Base-by-base conservation (phyloP, 2,329 filamentous ascomycete genomes). In the Emmonsiellopsis sp. region DNA sequence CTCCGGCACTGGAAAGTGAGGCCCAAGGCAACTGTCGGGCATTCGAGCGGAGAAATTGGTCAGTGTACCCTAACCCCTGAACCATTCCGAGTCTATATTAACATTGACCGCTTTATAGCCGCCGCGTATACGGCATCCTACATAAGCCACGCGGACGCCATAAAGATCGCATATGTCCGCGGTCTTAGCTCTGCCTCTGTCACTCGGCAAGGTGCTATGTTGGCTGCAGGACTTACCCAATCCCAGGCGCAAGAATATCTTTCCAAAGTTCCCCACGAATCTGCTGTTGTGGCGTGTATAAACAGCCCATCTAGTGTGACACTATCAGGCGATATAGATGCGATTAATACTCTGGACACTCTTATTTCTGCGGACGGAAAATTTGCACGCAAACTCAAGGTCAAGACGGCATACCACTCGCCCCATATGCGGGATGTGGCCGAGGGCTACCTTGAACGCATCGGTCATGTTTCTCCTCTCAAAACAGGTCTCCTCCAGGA, bases 41-140 rank as follows among this genome's bases (percentile, higher is more conserved):
- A 79, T 58, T 77, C 74, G 0, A 71, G 67, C 47, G 76, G 76
- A 11, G 76, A 79, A 54, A 77, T 78, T 32, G 44, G 35, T 38
- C 1, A 7, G 35, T 26, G 20, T 26, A 26, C 20, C 20, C 20
- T 26, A 26, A n/a, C 35, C 13, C 35, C 35, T 38, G 9, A 26
- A 3, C 20, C 35, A 38, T 38, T 38, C 7, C 35, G 7, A 6
- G 9, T 38, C 13, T n/a, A 38, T 38, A 38, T 38, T 38, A 38
- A 38, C 13, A 7, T 38, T n/a, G 9, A 38, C 9, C 35, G 9
- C 9, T 38, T n/a, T 10, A 44, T 44, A 16, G 74, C 62, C 2
- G 76, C 76, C 6, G 76, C 76, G 0, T 78, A 74, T 53, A 68
- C 74, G 1, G 62, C 71, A 1, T 72, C 70, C 1, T 61, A 64